A percentile compares a stretch with the other conserved stretches of the same genome.
Evolutionary conservation across 163 green algal genomes (phyloP).

Genomic region (Picocystis sp.): DNA sequence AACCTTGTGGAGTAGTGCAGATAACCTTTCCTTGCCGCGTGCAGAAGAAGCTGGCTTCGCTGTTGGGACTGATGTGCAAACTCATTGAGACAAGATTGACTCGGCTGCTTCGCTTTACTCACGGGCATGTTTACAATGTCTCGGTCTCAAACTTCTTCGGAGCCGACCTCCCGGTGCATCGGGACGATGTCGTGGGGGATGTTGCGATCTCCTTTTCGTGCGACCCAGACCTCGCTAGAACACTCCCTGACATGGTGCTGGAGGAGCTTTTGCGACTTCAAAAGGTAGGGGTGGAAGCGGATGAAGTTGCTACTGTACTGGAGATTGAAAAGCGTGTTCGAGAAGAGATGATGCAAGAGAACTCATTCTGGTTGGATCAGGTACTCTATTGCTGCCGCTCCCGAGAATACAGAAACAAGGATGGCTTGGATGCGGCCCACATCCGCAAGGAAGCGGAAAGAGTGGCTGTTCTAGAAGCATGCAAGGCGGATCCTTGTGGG

Average conservation of each 20-base stretch:
- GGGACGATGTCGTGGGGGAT: conserved; percentile 34
- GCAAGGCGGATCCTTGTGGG: too few species aligned
- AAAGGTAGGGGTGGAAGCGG: conserved; percentile 27
- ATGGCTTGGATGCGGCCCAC: too few species aligned
- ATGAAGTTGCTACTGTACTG: conserved; percentile 14
- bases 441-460: too few species aligned
- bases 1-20: conserved; percentile 36
- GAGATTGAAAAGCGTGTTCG: conserved; percentile 33
- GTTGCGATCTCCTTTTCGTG: conserved; percentile 62
- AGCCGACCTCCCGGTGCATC: conserved; percentile 25
- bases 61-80: conserved; percentile 33
- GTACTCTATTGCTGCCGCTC: conserved; percentile 10
- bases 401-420: too few species aligned
- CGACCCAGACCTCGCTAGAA: conserved; percentile 35
- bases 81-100: conserved; percentile 56
- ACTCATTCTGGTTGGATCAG: conserved; percentile 53
- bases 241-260: conserved; percentile 43
- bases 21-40: conserved; percentile 50
- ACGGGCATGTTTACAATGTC: conserved; percentile 41
- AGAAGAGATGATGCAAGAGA: conserved; percentile 43
- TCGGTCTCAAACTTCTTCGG: conserved; percentile 47
- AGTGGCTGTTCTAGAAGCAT: too few species aligned
- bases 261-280: conserved; percentile 38
- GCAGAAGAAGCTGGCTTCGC: conserved; percentile 33
- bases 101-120: conserved; percentile 44